A percentile compares a stretch with the other conserved stretches of the same genome.
Conservation (phyloP, 495 filamentous ascomycete species). For the Saxispiralis lemnorum region DNA sequence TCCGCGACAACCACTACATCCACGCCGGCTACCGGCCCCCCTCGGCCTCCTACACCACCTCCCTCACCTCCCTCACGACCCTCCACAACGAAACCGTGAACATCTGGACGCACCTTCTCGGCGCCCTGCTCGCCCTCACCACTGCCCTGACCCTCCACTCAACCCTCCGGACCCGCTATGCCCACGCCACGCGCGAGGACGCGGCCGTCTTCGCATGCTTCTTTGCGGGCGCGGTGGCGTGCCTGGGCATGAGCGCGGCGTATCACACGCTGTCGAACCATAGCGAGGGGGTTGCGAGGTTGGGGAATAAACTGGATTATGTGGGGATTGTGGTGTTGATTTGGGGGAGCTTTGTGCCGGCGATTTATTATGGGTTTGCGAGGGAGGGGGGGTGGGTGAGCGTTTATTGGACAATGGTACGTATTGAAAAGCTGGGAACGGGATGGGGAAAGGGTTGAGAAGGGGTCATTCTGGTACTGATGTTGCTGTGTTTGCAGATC, state of each 20-base stretch:
- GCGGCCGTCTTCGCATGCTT: slow-evolving; percentile 58
- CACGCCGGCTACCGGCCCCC: slow-evolving; percentile 51
- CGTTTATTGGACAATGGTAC: slow-evolving; percentile 58
- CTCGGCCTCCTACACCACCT: slow-evolving; percentile 45
- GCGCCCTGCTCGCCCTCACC: slow-evolving; percentile 33
- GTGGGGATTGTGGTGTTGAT: slow-evolving; percentile 81
- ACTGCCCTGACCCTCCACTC: slow-evolving; percentile 29
- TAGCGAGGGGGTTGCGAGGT: slow-evolving; percentile 34
- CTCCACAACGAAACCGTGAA: slow-evolving; percentile 94
- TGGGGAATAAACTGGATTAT: slow-evolving; percentile 71
- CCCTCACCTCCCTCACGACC: slow-evolving; percentile 47
- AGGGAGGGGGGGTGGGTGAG: slow-evolving; percentile 43
- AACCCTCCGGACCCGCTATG: slow-evolving; percentile 46
- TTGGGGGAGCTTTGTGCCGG: slow-evolving; percentile 71
- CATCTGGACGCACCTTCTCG: slow-evolving; percentile 74
- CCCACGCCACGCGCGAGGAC: slow-evolving; percentile 44
- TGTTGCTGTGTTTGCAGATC: slow-evolving; percentile 36
- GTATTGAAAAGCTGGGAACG: background rate
- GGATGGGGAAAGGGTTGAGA: background rate
- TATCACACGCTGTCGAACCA: slow-evolving; percentile 61
- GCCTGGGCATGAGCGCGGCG: slow-evolving; percentile 70
- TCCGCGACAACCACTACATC: slow-evolving; percentile 64
- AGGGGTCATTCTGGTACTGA: too few species aligned
- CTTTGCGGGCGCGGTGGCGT: slow-evolving; percentile 56
- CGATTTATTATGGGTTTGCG: slow-evolving; percentile 73